phyloP scores from a whole-genome alignment of 2,329 filamentous ascomycete species.

The Rutstroemia sp. region DNA sequence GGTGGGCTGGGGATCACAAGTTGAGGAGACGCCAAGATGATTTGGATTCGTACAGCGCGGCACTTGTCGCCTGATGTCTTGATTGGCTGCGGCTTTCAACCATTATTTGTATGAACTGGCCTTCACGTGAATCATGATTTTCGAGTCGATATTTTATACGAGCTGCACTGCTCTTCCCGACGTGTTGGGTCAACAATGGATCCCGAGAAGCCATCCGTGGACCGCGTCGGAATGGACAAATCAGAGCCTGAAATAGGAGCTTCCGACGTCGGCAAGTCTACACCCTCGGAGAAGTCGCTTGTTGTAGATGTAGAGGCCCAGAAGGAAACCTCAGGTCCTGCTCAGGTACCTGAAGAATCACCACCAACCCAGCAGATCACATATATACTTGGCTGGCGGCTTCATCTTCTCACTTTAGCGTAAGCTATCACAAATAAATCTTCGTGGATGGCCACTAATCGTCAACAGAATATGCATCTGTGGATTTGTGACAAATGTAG shows the following conservation, averaged over 20 bases:
- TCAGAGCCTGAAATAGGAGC: background rate
- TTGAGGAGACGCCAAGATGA: too few relatives aligned
- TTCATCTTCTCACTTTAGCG: background rate
- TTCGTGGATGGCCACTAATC: background rate
- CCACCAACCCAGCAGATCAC: background rate
- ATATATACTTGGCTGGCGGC: background rate
- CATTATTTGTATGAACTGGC: too few relatives aligned
- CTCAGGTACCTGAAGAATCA: background rate
- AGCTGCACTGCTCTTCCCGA: too few relatives aligned
- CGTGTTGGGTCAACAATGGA: background rate
- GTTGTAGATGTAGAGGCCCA: background rate
- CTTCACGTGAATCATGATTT: too few relatives aligned
- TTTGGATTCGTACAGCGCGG: too few relatives aligned
- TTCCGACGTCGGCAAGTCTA: background rate
- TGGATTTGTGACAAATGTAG: background rate
- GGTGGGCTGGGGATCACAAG: too few relatives aligned
- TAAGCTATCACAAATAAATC: background rate
- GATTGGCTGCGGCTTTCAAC: too few relatives aligned
- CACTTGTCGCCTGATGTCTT: too few relatives aligned
- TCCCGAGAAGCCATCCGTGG: background rate
- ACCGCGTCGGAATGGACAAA: background rate
- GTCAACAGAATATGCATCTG: slow-evolving; percentile 9
- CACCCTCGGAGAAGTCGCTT: background rate
- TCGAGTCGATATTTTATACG: too few relatives aligned
- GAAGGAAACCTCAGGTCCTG: background rate